Evolutionary conservation across 148 eudicot genomes (phyloP).

Genomic region (Gaultheria prostrata): DNA sequence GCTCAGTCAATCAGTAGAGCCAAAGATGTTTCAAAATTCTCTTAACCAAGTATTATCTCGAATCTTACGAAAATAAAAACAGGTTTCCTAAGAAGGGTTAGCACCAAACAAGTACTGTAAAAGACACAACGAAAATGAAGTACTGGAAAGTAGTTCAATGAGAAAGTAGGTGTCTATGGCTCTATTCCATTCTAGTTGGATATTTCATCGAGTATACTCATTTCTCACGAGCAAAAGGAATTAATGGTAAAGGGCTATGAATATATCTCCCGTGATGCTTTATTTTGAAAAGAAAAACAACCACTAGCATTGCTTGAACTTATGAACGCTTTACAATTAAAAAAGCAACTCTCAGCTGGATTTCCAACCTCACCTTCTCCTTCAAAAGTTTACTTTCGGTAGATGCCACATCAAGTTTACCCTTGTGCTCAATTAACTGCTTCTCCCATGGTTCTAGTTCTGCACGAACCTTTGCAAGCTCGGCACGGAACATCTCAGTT

Average conservation of each 20-base stretch:
- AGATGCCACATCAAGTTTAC: conserved; percentile 86
- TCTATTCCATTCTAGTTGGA: background rate
- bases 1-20: background rate
- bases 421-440: conserved; percentile 84
- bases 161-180: background rate
- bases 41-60: background rate
- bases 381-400: conserved; percentile 69
- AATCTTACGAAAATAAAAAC: background rate
- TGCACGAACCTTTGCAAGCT: conserved; percentile 75
- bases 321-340: background rate
- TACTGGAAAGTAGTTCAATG: background rate
- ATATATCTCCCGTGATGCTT: background rate
- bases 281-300: background rate
- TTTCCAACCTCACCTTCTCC: conserved; percentile 63
- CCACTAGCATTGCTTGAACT: background rate
- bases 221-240: background rate
- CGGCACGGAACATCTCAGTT: conserved; percentile 64
- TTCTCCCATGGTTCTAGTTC: conserved; percentile 96
- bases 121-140: background rate
- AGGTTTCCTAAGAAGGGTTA: background rate
- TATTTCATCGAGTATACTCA: background rate
- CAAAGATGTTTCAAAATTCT: background rate
- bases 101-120: background rate
- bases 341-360: background rate
- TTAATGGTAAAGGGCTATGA: background rate